Evolutionary conservation across 805 yeast genomes (phyloP), one percentile per base, ranked within the genome.

Genomic region (Komagataella pseudopastoris): DNA sequence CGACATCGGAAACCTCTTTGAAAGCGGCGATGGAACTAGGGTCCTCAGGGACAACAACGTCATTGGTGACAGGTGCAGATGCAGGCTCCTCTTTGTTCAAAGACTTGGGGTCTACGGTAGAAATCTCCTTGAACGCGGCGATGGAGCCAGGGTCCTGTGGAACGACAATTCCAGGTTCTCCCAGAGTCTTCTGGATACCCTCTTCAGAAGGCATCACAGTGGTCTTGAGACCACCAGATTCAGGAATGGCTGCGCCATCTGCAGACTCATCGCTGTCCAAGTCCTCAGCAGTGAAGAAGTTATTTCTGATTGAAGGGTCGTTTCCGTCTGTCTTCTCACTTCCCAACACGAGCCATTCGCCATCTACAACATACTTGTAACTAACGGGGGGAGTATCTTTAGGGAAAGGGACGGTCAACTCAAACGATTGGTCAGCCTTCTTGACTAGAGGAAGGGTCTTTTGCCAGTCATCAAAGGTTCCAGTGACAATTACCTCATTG

Each of bases 131-230:
- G 60, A 88, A 84, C 49, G 81, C 96, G 53, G 76, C 71, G 59
- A 87, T 77, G n/a, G 78, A 74, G 47, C 74, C 75, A 17, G 87
- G 75, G 60, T 85, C 76, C 46, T 69, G 59, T 49, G 91, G 91
- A 57, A 85, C 63, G 44, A 71, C 76, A 54, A 85, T 74, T 48
- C 96, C 96, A 23, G 46, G 45, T 10, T 44, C 93, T 18, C 23
- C 23, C 18, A 44, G n/a, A 44, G 23, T 44, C 46, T 44, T 44
- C 49, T 73, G 73, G 49, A 65, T 51, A 23, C 70, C 72, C 55
- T 74, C 78, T 16, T 58, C 43, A 3, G 72, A 62, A 47, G 81
- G 80, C 65, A 75, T 52, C 20, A 76, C 80, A 10, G 78, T 71
- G 49, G 75, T 60, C 49, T 57, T 56, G 51, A 75, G 58, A 14